Evolutionary conservation across 371 early-diverging fungal species (phyloP), one percentile per base, ranked within the genome.

Genomic region (Mucor sp.): DNA sequence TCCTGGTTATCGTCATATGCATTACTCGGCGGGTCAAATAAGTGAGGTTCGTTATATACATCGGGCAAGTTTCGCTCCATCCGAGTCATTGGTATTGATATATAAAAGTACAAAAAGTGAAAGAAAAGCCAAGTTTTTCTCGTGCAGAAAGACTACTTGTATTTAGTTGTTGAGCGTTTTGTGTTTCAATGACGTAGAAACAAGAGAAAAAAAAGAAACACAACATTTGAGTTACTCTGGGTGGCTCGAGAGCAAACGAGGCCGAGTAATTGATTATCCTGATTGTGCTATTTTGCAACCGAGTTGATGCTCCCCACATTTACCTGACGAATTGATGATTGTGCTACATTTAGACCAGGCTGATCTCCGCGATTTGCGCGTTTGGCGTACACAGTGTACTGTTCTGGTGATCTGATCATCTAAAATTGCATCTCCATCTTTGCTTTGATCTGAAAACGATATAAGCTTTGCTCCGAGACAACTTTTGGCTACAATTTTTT

Each of bases 31-130:
- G 60, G 66, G 27, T 66, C 66, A 27, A 58, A 66, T 8, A 59
- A 48, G 8, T 66, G 66, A 9, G 50, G 59, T 21, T 66, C 53
- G 19, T 66, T 21, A 33, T 59, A 66, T 43, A 58, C 47, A 58
- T 65, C 53, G 14, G 63, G 63, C 30, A 56, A n/a, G 15, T n/a
- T 55, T 27, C 39, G 17, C 6, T 56, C 41, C 30, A 28, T 28
- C 7, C 25, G 63, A 37, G 50, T 37, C 63, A 62, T 53, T 23
- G 19, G 21, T 32, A 32, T 15, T 25, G 43, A 44, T 50, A 55
- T 53, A 15, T 48, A 50, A 19, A 48, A 43, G 21, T 19, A n/a
- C n/a, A 44, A 19, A n/a, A 44, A 44, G 19, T 17, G 17, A n/a
- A 44, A 44, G 19, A 44, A 19, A 44, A 44, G 44, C 44, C 19